Percentiles rank a stretch among this genome's conserved stretches.
These are phyloP conservation scores for Paraglomus brasilianum DNA, from an alignment of 192 early-diverging fungal genomes.

Conservation along the genomic window DNA sequence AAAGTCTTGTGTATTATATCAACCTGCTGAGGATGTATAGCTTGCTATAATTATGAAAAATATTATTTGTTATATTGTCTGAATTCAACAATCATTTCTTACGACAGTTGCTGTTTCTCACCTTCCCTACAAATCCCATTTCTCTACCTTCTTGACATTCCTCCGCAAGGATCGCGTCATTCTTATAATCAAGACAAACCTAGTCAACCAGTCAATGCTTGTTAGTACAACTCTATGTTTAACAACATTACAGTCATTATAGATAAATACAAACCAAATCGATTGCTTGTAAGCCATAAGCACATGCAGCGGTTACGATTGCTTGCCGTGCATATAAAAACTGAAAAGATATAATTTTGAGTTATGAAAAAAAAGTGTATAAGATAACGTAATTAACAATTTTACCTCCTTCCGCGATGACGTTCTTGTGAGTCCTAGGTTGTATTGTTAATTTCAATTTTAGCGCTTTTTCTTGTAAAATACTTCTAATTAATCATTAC, in stretches of 20 bases:
- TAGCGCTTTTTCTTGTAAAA: not conserved
- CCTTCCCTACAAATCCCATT: slow-evolving; percentile 93
- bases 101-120: slow-evolving; percentile 12
- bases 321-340: slow-evolving; percentile 61
- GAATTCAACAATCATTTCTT: slow-evolving; percentile 6
- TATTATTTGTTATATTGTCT: slow-evolving; percentile 14
- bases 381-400: slow-evolving; percentile 18
- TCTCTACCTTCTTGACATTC: slow-evolving; percentile 83
- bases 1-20: slow-evolving; percentile 79
- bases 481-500: slow-evolving; percentile 15
- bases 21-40: slow-evolving; percentile 89
- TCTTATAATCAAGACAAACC: slow-evolving; percentile 88
- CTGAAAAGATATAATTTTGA: not conserved
- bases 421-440: slow-evolving; percentile 67
- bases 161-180: slow-evolving; percentile 62
- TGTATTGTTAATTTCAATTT: not conserved
- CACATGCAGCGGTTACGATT: slow-evolving; percentile 78
- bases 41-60: slow-evolving; percentile 56
- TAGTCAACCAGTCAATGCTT: not conserved
- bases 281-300: slow-evolving; percentile 87
- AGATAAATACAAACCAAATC: slow-evolving; percentile 65
- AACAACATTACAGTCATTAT: not conserved
- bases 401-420: slow-evolving; percentile 69
- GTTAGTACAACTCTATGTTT: not conserved
- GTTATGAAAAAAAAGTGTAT: not conserved